phyloP scores from a whole-genome alignment of 306 rosid species.

The Corylus heterophylla region DNA sequence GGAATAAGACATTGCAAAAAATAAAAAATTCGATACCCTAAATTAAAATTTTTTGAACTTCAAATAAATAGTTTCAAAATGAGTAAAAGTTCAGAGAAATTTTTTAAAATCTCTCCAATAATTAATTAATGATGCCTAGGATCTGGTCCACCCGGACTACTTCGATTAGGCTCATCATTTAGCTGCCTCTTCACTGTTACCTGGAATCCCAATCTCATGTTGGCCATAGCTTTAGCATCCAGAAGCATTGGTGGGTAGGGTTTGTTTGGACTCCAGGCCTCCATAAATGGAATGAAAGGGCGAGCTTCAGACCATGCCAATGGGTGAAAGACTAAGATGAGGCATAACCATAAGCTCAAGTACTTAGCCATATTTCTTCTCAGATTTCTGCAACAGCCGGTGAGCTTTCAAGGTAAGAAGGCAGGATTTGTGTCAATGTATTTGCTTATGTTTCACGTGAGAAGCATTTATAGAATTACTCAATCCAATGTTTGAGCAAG shows the following conservation, averaged over 20 bases:
- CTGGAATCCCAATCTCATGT: neutral
- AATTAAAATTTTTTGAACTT: too few species aligned
- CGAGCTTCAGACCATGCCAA: conserved; percentile 4
- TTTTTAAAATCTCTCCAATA: too few species aligned
- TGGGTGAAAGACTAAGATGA: neutral
- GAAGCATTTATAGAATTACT: neutral
- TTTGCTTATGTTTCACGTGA: neutral
- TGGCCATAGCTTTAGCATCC: neutral
- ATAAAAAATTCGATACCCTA: too few species aligned
- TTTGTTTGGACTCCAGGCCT: neutral
- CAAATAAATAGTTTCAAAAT: too few species aligned
- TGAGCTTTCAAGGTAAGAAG: neutral
- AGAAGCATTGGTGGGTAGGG: neutral
- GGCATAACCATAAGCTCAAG: neutral
- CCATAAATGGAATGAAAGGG: neutral
- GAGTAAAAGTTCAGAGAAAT: too few species aligned
- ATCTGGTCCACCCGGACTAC: neutral
- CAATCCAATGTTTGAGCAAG: neutral
- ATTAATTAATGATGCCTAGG: neutral
- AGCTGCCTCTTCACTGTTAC: neutral
- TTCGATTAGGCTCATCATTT: neutral
- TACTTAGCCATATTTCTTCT: neutral
- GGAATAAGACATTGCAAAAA: too few species aligned
- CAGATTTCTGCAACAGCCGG: neutral
- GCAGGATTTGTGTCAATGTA: neutral